Conservation (phyloP, 2,329 filamentous ascomycete species). For the Aspergillus hortae region DNA sequence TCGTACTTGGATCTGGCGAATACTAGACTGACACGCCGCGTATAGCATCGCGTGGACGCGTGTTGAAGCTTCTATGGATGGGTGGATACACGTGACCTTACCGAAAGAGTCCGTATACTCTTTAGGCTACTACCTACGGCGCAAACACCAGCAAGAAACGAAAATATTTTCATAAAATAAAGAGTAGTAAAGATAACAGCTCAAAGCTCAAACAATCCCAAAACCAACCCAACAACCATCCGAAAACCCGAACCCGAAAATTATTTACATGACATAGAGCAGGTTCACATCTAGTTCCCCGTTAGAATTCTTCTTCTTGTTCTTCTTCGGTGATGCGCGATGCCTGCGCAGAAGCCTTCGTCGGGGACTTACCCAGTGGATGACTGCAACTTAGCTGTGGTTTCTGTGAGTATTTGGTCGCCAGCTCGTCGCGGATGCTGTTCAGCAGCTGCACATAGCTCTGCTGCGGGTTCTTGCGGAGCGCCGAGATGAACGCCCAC, state of each 20-base stretch:
- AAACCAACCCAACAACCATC: background rate
- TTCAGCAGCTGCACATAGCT: constrained; percentile 95
- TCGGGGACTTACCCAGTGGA: constrained; percentile 70
- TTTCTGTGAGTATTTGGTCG: constrained; percentile 86
- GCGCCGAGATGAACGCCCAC: constrained; percentile 87
- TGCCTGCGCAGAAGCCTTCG: background rate
- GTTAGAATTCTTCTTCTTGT: constrained; percentile 13
- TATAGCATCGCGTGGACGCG: no score
- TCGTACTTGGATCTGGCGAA: background rate
- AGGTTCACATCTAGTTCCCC: constrained; percentile 57
- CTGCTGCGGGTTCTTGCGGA: constrained; percentile 91
- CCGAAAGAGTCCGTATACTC: no score
- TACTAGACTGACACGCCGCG: background rate
- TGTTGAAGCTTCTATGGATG: no score
- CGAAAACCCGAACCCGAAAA: constrained; percentile 3
- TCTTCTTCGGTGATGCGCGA: background rate
- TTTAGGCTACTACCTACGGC: background rate
- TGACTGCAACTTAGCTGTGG: constrained; percentile 96
- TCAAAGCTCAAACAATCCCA: background rate
- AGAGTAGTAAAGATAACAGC: background rate
- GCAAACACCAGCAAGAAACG: no score
- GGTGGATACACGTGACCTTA: no score
- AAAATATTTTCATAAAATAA: background rate
- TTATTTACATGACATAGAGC: constrained; percentile 62
- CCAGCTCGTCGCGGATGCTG: constrained; percentile 85